Evolutionary conservation across 2,329 filamentous ascomycete species (phyloP), one percentile per base, ranked within the genome.

Genomic region (Fusarium brachygibbosum): DNA sequence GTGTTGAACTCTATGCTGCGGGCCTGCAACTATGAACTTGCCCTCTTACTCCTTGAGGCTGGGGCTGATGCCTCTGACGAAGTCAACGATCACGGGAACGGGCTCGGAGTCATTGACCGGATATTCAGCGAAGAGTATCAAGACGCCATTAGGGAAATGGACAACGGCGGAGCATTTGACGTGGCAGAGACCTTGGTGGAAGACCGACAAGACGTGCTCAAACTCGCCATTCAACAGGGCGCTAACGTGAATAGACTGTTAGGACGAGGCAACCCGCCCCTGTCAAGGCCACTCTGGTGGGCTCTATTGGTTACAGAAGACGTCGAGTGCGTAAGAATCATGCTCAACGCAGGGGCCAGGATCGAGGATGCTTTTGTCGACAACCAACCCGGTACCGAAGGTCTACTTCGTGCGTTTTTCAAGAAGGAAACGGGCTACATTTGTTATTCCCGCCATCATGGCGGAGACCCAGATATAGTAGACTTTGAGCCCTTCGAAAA

Each of bases 161-260:
- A n/a, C n/a, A n/a, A n/a, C n/a, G n/a, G n/a, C n/a, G n/a, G n/a
- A n/a, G n/a, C n/a, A n/a, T n/a, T n/a, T n/a, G n/a, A n/a, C n/a
- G n/a, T n/a, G n/a, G n/a, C n/a, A n/a, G n/a, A n/a, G n/a, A n/a
- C n/a, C n/a, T n/a, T n/a, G n/a, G n/a, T 3, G 2, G 17, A 48
- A 34, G 50, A 57, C 21, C 40, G 45, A 16, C 40, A 28, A 38
- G 41, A 12, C 8, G 11, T 57, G 4, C n/a, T 52, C 3, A 11
- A 38, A 4, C 40, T 57, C 3, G 21, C 61, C 19, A 62, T 64
- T 25, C 19, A 23, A 13, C 28, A 25, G 1, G 61, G 51, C n/a
- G 51, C 35, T 14, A 34, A 64, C 13, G 38, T 64, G 4, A 57
- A 57, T 29, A 62, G 56, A 23, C n/a, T n/a, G n/a, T n/a, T n/a